Percentiles rank a stretch among this genome's conserved stretches.
phyloP scores from a whole-genome alignment of 2,329 filamentous ascomycete species.

The Fusarium brachygibbosum region DNA sequence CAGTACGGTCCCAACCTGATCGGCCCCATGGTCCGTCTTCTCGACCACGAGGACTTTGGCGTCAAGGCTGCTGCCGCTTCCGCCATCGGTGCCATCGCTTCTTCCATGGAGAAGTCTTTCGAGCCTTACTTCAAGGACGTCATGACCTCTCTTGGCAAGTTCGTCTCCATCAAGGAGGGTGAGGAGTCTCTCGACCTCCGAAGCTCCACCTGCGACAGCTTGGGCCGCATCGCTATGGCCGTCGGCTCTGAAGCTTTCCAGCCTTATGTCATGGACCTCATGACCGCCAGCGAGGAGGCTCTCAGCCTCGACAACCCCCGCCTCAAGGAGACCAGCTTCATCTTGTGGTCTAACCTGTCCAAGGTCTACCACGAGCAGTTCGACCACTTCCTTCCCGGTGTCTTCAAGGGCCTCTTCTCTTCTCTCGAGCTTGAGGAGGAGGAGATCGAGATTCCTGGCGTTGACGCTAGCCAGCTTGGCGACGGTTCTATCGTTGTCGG shows the following conservation, averaged over 20 bases:
- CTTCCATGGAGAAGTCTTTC: slow-evolving; percentile 85
- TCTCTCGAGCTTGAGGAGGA: slow-evolving; percentile 91
- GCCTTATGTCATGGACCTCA: slow-evolving; percentile 89
- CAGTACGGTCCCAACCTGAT: slow-evolving; percentile 87
- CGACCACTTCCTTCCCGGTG: slow-evolving; percentile 80
- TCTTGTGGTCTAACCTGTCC: slow-evolving; percentile 93
- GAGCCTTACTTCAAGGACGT: slow-evolving; percentile 91
- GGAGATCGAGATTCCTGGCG: slow-evolving; percentile 82
- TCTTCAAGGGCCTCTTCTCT: slow-evolving; percentile 84
- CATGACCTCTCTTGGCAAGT: slow-evolving; percentile 89
- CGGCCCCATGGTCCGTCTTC: slow-evolving; percentile 84
- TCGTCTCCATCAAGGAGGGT: slow-evolving; percentile 86
- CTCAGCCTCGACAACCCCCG: slow-evolving; percentile 89
- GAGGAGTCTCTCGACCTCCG: slow-evolving; percentile 92
- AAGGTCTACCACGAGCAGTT: slow-evolving; percentile 93
- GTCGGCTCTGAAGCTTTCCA: slow-evolving; percentile 90
- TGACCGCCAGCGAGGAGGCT: slow-evolving; percentile 93
- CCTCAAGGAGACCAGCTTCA: slow-evolving; percentile 95
- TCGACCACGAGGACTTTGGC: slow-evolving; percentile 86
- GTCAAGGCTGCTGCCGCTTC: slow-evolving; percentile 91
- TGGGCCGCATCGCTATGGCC: slow-evolving; percentile 91
- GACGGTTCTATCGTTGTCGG: slow-evolving; percentile 82
- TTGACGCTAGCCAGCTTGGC: slow-evolving; percentile 69
- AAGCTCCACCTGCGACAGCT: slow-evolving; percentile 89
- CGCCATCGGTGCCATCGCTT: slow-evolving; percentile 90